A percentile compares a stretch with the other conserved stretches of the same genome.
Conservation (phyloP, 129 eudicot species). For the Chrysanthemum seticuspe region DNA sequence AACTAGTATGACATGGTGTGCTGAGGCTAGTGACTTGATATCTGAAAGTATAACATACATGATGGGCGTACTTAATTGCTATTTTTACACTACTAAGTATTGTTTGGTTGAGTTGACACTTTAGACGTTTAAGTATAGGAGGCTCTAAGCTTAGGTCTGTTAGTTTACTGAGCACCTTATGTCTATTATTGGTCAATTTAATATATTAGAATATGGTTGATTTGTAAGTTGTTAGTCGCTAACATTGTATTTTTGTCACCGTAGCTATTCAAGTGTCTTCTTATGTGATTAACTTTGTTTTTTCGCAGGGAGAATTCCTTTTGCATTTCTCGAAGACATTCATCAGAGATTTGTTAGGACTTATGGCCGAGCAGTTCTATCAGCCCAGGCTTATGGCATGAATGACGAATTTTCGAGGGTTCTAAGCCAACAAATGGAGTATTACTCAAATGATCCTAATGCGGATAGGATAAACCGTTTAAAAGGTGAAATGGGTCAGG, state of each 20-base stretch:
- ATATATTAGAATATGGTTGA: no score
- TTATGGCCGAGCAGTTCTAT: constrained; percentile 81
- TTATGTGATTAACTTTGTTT: neutral
- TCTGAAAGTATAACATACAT: neutral
- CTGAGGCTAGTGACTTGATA: no score
- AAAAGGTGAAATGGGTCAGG: constrained; percentile 99
- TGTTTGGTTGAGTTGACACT: neutral
- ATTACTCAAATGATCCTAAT: constrained; percentile 90
- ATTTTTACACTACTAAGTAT: neutral
- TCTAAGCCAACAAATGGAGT: constrained; percentile 90
- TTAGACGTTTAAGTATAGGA: no score
- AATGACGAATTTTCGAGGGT: constrained; percentile 97
- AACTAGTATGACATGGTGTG: no score
- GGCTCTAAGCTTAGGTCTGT: no score
- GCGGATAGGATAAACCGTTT: constrained; percentile 91
- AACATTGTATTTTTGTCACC: neutral
- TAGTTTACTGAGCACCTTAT: no score
- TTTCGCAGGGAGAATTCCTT: constrained; percentile 80
- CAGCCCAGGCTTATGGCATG: constrained; percentile 96
- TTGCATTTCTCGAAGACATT: constrained; percentile 93
- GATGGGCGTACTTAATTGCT: neutral
- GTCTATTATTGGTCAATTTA: no score
- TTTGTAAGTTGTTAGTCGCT: no score
- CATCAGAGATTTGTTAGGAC: constrained; percentile 95
- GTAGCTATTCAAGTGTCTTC: no score